phyloP scores from a whole-genome alignment of 148 eudicot species.

The Hydrangea macrophylla region DNA sequence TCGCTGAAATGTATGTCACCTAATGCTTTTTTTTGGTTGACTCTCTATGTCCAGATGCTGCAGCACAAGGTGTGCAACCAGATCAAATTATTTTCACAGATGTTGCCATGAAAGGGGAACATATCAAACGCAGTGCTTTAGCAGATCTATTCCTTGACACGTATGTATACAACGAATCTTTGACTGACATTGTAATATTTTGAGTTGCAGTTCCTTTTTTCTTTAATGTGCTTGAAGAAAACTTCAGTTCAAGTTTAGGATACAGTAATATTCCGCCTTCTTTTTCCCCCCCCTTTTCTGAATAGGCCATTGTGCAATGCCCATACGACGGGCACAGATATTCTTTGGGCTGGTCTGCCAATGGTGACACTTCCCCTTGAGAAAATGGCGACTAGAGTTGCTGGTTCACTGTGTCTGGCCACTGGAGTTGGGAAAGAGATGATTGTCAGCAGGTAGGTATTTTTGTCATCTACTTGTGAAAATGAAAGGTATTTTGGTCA shows the following conservation, averaged over 20 bases:
- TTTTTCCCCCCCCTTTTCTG: too few relatives aligned
- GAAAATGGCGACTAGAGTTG: conserved; percentile 91
- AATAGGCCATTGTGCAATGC: conserved; percentile 80
- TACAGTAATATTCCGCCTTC: background rate
- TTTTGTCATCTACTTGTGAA: background rate
- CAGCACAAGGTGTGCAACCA: conserved; percentile 73
- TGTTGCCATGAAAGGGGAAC: conserved; percentile 77
- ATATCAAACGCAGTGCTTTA: conserved; percentile 71
- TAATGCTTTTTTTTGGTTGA: too few relatives aligned
- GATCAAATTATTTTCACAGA: conserved; percentile 84
- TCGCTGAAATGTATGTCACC: too few relatives aligned
- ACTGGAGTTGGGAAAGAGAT: conserved; percentile 81
- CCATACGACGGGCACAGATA: conserved; percentile 86
- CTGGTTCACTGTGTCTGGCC: conserved; percentile 78
- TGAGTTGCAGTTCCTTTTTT: conserved; percentile 1
- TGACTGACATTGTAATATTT: background rate
- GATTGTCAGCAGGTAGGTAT: conserved; percentile 59
- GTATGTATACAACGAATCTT: conserved; percentile 23
- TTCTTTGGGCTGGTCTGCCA: conserved; percentile 88
- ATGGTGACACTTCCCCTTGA: conserved; percentile 76
- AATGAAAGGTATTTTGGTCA: too few relatives aligned
- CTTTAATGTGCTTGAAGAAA: background rate
- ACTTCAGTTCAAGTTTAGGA: background rate
- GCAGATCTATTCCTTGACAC: conserved; percentile 85
- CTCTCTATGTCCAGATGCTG: conserved; percentile 50